Evolutionary conservation across 2,329 filamentous ascomycete species (phyloP), one percentile per base, ranked within the genome.

Genomic region (Colletotrichum sp.): DNA sequence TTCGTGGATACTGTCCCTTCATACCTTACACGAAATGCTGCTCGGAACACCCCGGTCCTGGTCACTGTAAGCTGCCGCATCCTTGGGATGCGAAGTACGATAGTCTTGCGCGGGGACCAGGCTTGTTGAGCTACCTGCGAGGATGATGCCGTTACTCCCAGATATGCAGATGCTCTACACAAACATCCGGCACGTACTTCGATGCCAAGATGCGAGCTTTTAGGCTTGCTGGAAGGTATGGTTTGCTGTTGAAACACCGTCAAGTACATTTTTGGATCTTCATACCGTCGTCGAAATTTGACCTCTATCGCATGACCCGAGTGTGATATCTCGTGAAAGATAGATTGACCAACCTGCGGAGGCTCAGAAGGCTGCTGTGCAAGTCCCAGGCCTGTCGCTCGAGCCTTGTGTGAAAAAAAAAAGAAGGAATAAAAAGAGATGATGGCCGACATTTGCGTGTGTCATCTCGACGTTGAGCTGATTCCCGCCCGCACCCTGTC

Each of bases 1-100:
- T 32, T 62, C 66, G 72, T 63, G 68, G 62, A 67, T 75, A 67
- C 68, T 60, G 60, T 71, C 24, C 44, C 60, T 32, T 60, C 68
- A 52, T 55, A 71, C 62, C 36, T 63, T 28, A n/a, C 10, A 48
- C 16, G 39, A 39, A 55, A 63, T 55, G 68, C 68, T 68, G 68
- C 36, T 24, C 34, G 60, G 36, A 67, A 36, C 62, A 62, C 30
- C 68, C 69, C 22, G 34, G 68, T 48, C 60, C 36, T 12, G 67
- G 34, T 71, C 16, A 12, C 39, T 71, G 26, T 59, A n/a, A 48
- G 44, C 44, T 48, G 32, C 60, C 59, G 68, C 72, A 71, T 71
- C 59, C 52, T 26, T 52, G 34, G 30, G 16, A 30, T 8, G 36
- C 32, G 52, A 44, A 48, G 44, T 22, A 48, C 44, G 44, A 22